Percentiles rank a stretch among this genome's conserved stretches.
phyloP scores from a whole-genome alignment of 2,329 filamentous ascomycete genomes.

The Trichoderma gracile region DNA sequence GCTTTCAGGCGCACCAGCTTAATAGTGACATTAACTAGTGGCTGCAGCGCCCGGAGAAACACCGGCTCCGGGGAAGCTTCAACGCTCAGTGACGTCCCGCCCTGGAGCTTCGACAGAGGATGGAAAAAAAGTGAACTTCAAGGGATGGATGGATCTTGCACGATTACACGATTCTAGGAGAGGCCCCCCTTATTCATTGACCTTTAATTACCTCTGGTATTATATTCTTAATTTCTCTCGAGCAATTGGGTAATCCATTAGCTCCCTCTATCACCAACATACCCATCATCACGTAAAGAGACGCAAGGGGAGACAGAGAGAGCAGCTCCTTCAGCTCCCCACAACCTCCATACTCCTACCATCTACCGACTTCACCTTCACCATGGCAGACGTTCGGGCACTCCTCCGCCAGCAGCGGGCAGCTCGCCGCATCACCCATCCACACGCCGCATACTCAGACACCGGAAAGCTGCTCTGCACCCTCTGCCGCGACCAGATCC shows the following conservation, averaged over 20 bases:
- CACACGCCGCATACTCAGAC: conserved; percentile 67
- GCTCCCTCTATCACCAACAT: not conserved
- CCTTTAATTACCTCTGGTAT: not conserved
- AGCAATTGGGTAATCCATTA: not conserved
- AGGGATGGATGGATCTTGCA: not conserved
- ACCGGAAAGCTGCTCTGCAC: conserved; percentile 68
- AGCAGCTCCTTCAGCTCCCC: not conserved
- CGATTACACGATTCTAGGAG: not conserved
- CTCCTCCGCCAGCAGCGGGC: conserved; percentile 77
- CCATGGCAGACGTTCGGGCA: conserved; percentile 77
- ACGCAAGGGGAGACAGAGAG: not conserved
- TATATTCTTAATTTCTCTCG: not conserved
- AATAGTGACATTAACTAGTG: not conserved
- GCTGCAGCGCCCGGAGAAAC: conserved; percentile 36
- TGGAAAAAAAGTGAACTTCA: not conserved
- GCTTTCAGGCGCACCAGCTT: too few species aligned
- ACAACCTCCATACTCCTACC: not conserved
- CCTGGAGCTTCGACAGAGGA: not conserved
- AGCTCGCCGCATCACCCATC: conserved; percentile 70
- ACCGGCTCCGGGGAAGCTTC: conserved; percentile 31
- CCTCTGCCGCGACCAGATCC: conserved; percentile 64
- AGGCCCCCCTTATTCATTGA: not conserved
- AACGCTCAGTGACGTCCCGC: conserved; percentile 7
- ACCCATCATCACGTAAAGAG: too few species aligned
- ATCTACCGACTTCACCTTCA: not conserved